Conservation (phyloP, 2,329 filamentous ascomycete genomes). For the Hirsutella thompsonii region DNA sequence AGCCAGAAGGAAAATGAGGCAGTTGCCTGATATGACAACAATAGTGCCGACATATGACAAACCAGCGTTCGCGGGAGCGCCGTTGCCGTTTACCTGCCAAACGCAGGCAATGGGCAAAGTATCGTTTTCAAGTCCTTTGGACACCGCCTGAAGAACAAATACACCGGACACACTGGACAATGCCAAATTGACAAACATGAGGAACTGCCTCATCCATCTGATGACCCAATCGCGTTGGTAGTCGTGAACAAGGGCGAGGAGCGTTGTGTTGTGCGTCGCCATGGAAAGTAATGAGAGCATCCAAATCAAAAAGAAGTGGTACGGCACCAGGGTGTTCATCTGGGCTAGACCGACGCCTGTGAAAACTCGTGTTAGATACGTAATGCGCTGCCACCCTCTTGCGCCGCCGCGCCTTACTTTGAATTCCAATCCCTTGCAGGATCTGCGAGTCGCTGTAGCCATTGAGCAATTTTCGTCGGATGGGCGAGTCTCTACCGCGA, state of each 20-base stretch:
- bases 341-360: slow-evolving; percentile 43
- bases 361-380: not conserved
- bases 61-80: slow-evolving; percentile 23
- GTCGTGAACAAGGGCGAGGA: slow-evolving; percentile 52
- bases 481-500: slow-evolving; percentile 32
- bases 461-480: slow-evolving; percentile 51
- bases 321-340: slow-evolving; percentile 44
- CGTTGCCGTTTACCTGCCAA: slow-evolving; percentile 31
- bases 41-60: slow-evolving; percentile 47
- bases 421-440: slow-evolving; percentile 55
- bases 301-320: slow-evolving; percentile 63
- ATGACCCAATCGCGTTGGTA: slow-evolving; percentile 55
- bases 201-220: slow-evolving; percentile 49
- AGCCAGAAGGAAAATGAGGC: slow-evolving; percentile 42
- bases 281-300: slow-evolving; percentile 52
- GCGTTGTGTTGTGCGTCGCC: slow-evolving; percentile 50
- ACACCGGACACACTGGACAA: slow-evolving; percentile 43
- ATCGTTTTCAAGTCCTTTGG: slow-evolving; percentile 33
- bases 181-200: slow-evolving; percentile 53
- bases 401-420: slow-evolving; percentile 21
- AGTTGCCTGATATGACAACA: slow-evolving; percentile 45
- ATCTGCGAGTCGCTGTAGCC: slow-evolving; percentile 58
- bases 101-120: slow-evolving; percentile 50
- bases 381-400: not conserved
- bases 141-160: slow-evolving; percentile 42